Conservation (phyloP, 805 yeast species). For the Pichia sporocuriosa region DNA sequence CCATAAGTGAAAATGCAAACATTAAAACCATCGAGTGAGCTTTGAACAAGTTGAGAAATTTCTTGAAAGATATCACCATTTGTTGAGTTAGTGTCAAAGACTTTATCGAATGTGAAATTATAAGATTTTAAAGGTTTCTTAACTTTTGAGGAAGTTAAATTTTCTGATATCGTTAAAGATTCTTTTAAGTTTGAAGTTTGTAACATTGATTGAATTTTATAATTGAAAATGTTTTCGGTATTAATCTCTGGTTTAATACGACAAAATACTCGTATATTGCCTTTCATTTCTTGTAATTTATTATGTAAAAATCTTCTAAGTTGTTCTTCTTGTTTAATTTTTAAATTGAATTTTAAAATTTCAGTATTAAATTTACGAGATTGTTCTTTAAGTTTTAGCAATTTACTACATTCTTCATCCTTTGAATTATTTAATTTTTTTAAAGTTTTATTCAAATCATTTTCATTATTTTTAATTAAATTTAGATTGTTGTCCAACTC, state of each 20-base stretch:
- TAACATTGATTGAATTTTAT: constrained; percentile 11
- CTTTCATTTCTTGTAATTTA: constrained; percentile 76
- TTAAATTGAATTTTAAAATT: constrained; percentile 21
- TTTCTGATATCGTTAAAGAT: constrained; percentile 26
- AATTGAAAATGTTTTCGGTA: constrained; percentile 9
- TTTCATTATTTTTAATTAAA: not conserved
- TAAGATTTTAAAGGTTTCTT: constrained; percentile 19
- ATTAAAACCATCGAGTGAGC: constrained; percentile 79
- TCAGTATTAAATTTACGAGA: constrained; percentile 22
- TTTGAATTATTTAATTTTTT: constrained; percentile 7
- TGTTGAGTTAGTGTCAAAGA: constrained; percentile 48
- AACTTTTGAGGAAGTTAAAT: constrained; percentile 6
- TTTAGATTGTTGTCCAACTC: constrained; percentile 5
- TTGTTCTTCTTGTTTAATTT: constrained; percentile 26
- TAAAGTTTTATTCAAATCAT: not conserved
- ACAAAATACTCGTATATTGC: constrained; percentile 88
- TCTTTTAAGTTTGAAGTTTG: constrained; percentile 22
- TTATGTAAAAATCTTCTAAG: constrained; percentile 61
- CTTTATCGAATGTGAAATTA: constrained; percentile 67
- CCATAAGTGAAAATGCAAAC: constrained; percentile 96
- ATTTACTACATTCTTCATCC: constrained; percentile 8
- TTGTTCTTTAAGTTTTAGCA: constrained; percentile 9
- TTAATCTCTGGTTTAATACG: constrained; percentile 58
- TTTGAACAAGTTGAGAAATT: constrained; percentile 78
- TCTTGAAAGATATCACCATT: constrained; percentile 75